A percentile compares a stretch with the other conserved stretches of the same genome.
Evolutionary conservation across 2,329 filamentous ascomycete species (phyloP).

Genomic region (Cordyceps tenuipes): DNA sequence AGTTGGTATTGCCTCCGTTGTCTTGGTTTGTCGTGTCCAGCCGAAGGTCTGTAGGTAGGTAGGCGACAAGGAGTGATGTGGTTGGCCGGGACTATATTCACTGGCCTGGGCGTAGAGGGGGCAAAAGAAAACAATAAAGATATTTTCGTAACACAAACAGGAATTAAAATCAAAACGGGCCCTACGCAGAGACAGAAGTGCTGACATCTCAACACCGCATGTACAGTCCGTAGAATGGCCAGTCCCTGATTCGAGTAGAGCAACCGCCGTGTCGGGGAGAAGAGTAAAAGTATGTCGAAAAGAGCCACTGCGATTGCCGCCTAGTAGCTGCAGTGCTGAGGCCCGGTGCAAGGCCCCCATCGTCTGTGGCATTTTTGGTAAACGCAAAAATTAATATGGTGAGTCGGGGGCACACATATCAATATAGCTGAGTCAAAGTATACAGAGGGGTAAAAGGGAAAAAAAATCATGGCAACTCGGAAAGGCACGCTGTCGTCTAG

Average conservation of each 20-base stretch:
- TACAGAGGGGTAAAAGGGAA: not conserved
- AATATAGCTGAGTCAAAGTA: not conserved
- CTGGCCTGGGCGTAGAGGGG: not conserved
- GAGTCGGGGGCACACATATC: not conserved
- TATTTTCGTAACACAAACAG: not conserved
- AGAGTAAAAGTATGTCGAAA: not conserved
- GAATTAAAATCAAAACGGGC: not conserved
- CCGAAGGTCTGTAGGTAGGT: not conserved
- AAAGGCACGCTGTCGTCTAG: conserved; percentile 32
- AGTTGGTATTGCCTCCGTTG: not conserved
- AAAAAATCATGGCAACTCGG: conserved; percentile 9
- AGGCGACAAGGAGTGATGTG: not conserved
- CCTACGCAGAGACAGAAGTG: not conserved
- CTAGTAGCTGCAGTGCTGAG: not conserved
- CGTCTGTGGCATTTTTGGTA: not conserved
- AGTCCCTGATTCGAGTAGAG: not conserved
- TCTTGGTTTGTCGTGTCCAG: not conserved
- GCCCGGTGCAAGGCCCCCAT: not conserved
- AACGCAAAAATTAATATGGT: not conserved
- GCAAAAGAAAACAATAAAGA: not conserved
- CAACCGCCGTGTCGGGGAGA: not conserved
- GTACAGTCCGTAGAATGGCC: not conserved
- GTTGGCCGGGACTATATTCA: not conserved
- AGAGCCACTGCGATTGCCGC: not conserved
- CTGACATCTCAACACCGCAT: not conserved